These are phyloP conservation scores for Phoma herbarum DNA, from an alignment of 2,329 filamentous ascomycete species.

Conservation along the genomic window DNA sequence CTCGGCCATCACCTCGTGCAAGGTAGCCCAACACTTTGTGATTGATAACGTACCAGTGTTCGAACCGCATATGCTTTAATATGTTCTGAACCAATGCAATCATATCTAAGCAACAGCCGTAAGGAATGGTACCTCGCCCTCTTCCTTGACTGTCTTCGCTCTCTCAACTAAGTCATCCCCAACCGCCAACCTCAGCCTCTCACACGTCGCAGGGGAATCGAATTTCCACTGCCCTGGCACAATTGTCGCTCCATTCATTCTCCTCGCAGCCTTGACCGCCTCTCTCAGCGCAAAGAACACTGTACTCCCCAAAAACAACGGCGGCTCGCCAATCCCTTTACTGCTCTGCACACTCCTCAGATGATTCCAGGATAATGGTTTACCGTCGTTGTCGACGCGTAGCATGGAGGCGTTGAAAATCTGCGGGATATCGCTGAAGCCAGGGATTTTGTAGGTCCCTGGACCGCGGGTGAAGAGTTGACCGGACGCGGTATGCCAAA, in stretches of 20 bases:
- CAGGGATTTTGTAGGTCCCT: conserved; percentile 84
- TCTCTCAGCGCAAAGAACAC: conserved; percentile 90
- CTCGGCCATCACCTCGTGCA: not conserved
- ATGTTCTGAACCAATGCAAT: not conserved
- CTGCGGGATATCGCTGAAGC: conserved; percentile 87
- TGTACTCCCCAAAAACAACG: conserved; percentile 78
- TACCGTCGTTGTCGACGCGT: conserved; percentile 66
- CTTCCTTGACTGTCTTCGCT: conserved; percentile 70
- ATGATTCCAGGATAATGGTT: conserved; percentile 76
- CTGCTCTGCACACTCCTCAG: conserved; percentile 83
- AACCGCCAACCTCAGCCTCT: conserved; percentile 79
- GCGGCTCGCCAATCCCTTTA: conserved; percentile 77
- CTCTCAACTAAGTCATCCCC: conserved; percentile 80
- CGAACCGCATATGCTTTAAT: not conserved
- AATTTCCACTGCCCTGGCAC: conserved; percentile 62
- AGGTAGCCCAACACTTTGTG: not conserved
- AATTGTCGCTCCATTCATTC: conserved; percentile 49
- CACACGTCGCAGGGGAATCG: conserved; percentile 82
- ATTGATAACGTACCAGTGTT: not conserved
- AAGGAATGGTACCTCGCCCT: conserved; percentile 66
- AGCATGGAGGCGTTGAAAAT: conserved; percentile 82
- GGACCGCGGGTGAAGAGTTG: conserved; percentile 70
- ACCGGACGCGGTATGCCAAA: conserved; percentile 70
- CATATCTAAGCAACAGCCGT: conserved; percentile 37
- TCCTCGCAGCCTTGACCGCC: conserved; percentile 76